These are phyloP conservation scores for Naematelia encephala DNA, from an alignment of 768 basidiomycete species.

Conservation along the genomic window DNA sequence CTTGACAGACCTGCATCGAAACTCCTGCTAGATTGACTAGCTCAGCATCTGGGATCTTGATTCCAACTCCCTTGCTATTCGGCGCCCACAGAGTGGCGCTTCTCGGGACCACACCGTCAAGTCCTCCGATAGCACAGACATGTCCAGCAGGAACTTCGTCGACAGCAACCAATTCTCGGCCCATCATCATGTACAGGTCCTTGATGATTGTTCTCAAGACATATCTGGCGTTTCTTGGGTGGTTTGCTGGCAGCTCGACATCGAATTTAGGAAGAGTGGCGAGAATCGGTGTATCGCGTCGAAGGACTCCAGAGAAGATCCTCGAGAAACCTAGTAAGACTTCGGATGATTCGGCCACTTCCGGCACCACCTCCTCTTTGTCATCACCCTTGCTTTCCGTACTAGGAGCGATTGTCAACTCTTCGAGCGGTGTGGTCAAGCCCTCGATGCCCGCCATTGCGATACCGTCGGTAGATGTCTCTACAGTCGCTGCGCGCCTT, in stretches of 20 bases:
- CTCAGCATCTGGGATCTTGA: constrained; percentile 11
- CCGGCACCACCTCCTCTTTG: background rate
- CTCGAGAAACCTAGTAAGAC: constrained; percentile 87
- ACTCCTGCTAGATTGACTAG: constrained; percentile 45
- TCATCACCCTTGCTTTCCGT: background rate
- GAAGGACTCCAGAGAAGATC: constrained; percentile 83
- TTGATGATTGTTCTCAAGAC: constrained; percentile 62
- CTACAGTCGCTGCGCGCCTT: constrained; percentile 34
- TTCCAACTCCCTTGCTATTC: constrained; percentile 43
- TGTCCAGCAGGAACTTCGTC: constrained; percentile 83
- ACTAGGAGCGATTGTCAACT: background rate
- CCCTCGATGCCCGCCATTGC: constrained; percentile 21
- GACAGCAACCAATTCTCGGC: constrained; percentile 82
- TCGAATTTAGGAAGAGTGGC: constrained; percentile 87
- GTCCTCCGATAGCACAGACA: constrained; percentile 84
- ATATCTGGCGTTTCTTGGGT: constrained; percentile 67
- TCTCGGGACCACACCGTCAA: constrained; percentile 85
- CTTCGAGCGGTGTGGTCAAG: constrained; percentile 1
- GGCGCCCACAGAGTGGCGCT: constrained; percentile 85
- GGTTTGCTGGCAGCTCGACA: constrained; percentile 58
- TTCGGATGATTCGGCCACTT: constrained; percentile 53
- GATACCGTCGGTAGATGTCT: constrained; percentile 13
- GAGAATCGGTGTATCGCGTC: constrained; percentile 62
- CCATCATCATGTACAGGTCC: constrained; percentile 95
- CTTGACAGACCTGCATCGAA: constrained; percentile 54